Conservation (phyloP, 371 early-diverging fungal genomes). For the Zopfochytrium polystomum region DNA sequence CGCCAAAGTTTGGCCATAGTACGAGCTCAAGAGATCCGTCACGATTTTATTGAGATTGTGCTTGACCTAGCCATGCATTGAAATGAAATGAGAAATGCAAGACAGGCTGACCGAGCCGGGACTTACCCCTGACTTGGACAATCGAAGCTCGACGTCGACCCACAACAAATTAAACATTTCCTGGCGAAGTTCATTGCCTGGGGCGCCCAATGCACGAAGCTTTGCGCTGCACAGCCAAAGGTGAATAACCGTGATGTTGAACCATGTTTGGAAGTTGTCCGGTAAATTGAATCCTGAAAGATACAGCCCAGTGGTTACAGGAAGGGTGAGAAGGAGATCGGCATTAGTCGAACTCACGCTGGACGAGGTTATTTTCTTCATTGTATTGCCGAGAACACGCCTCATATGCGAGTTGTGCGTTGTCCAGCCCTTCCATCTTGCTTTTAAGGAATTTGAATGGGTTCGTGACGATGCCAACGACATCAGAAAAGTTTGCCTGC, state of each 20-base stretch:
- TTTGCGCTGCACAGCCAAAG: constrained; percentile 92
- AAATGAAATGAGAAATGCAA: neutral
- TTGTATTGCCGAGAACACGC: constrained; percentile 39
- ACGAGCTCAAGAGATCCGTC: constrained; percentile 76
- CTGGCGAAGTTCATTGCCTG: constrained; percentile 72
- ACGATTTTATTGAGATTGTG: constrained; percentile 37
- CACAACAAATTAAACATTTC: constrained; percentile 86
- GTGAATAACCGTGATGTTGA: constrained; percentile 81
- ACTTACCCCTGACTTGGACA: constrained; percentile 47
- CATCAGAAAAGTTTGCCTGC: neutral
- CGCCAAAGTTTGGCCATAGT: constrained; percentile 86
- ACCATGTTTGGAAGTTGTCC: constrained; percentile 95
- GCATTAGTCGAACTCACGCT: constrained; percentile 20
- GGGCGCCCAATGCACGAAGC: constrained; percentile 39
- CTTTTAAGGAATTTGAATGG: constrained; percentile 40
- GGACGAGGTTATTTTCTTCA: constrained; percentile 25
- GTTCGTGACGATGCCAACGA: constrained; percentile 16
- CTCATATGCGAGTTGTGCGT: constrained; percentile 39
- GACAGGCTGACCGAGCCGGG: constrained; percentile 8
- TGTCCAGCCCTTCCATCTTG: constrained; percentile 47
- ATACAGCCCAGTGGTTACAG: neutral
- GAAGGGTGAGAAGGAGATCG: neutral
- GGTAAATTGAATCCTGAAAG: constrained; percentile 59
- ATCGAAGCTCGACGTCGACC: constrained; percentile 73
- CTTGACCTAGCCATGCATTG: constrained; percentile 23